Conservation (phyloP, 2,329 filamentous ascomycete genomes). For the Calonectria pteridis region DNA sequence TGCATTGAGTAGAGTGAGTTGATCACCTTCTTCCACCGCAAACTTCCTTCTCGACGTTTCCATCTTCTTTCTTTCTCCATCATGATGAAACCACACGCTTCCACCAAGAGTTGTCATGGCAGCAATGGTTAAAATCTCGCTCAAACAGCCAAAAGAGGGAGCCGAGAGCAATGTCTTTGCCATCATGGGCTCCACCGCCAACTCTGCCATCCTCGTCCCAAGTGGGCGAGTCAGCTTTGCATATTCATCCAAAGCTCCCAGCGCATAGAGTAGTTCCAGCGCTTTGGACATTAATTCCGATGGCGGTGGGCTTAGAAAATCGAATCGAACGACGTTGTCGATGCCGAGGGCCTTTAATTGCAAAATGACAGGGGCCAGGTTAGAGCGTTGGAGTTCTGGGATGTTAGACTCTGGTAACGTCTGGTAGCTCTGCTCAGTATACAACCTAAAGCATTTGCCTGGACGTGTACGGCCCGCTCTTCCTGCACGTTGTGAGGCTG, state of each 20-base stretch:
- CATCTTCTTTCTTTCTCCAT: slow-evolving; percentile 80
- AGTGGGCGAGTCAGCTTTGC: slow-evolving; percentile 90
- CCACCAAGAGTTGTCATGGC: slow-evolving; percentile 93
- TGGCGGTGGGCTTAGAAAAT: slow-evolving; percentile 88
- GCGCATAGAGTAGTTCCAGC: slow-evolving; percentile 86
- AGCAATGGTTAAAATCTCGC: slow-evolving; percentile 90
- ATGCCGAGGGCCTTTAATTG: slow-evolving; percentile 96
- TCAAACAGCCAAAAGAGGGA: slow-evolving; percentile 79
- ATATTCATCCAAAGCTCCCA: slow-evolving; percentile 89
- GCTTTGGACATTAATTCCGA: slow-evolving; percentile 87
- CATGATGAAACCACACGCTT: slow-evolving; percentile 84
- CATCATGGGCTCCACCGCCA: slow-evolving; percentile 96
- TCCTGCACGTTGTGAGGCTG: slow-evolving; percentile 91
- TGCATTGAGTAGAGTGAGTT: slow-evolving; percentile 92
- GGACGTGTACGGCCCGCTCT: slow-evolving; percentile 89
- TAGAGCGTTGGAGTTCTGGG: slow-evolving; percentile 93
- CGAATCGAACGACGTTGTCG: slow-evolving; percentile 92
- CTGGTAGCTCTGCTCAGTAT: slow-evolving; percentile 81
- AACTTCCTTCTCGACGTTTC: slow-evolving; percentile 85
- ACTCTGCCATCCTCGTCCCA: slow-evolving; percentile 91
- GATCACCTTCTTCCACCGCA: slow-evolving; percentile 92
- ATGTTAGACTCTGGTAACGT: slow-evolving; percentile 77
- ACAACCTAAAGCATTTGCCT: slow-evolving; percentile 94
- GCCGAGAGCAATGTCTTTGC: slow-evolving; percentile 87
- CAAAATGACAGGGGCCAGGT: slow-evolving; percentile 87